phyloP scores from a whole-genome alignment of 495 filamentous ascomycete genomes.

The Paragyromitra xinjiangensis region DNA sequence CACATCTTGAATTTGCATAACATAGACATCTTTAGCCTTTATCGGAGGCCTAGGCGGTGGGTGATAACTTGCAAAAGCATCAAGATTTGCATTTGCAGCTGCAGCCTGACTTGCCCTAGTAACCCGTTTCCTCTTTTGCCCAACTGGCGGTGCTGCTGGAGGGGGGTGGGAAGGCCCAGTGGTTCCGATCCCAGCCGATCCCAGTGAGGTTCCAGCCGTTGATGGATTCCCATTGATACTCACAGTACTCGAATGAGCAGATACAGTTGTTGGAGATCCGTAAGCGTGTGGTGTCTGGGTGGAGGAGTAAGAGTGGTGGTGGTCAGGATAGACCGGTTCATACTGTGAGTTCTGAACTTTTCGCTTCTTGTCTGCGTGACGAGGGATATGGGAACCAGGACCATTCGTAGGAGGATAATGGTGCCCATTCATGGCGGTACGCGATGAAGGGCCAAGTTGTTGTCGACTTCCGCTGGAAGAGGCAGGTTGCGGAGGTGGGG shows the following conservation, averaged over 20 bases:
- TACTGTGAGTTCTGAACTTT: slow-evolving; percentile 70
- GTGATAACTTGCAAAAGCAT: slow-evolving; percentile 79
- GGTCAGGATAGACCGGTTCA: slow-evolving; percentile 68
- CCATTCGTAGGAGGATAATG: slow-evolving; percentile 45
- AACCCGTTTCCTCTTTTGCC: slow-evolving; percentile 86
- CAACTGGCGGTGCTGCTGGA: slow-evolving; percentile 58
- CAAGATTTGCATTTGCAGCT: slow-evolving; percentile 65
- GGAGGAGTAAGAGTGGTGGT: slow-evolving; percentile 69
- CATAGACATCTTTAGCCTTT: slow-evolving; percentile 90
- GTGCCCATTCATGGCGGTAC: slow-evolving; percentile 38
- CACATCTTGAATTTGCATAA: slow-evolving; percentile 84
- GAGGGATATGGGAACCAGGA: slow-evolving; percentile 59
- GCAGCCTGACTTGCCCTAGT: slow-evolving; percentile 62
- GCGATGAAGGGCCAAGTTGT: slow-evolving; percentile 51
- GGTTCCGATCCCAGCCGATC: slow-evolving; percentile 72
- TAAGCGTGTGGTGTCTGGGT: slow-evolving; percentile 72
- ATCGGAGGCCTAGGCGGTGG: slow-evolving; percentile 87
- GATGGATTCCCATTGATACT: slow-evolving; percentile 70
- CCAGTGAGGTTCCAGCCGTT: slow-evolving; percentile 89
- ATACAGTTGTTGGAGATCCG: slow-evolving; percentile 73
- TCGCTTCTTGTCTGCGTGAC: slow-evolving; percentile 72
- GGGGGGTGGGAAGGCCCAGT: slow-evolving; percentile 65
- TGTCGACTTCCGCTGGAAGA: slow-evolving; percentile 47
- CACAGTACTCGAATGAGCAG: slow-evolving; percentile 87
- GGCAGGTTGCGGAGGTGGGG: slow-evolving; percentile 70